Conservation (phyloP, 257 asterid genomes). For the Solanum sejunctum region DNA sequence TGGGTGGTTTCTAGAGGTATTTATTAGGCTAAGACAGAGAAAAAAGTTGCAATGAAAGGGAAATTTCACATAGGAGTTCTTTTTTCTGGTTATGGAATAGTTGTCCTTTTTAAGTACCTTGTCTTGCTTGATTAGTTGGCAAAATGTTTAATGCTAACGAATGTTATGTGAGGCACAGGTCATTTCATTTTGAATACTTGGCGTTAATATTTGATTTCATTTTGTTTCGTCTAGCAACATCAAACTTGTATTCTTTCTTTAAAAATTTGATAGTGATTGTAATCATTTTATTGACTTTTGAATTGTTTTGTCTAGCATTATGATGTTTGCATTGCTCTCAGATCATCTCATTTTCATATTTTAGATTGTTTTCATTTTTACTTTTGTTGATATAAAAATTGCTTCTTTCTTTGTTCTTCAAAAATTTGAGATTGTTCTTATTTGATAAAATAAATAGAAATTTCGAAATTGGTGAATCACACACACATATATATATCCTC, state of each 20-base stretch:
- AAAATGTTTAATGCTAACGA: neutral
- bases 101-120: neutral
- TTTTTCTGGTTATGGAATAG: neutral
- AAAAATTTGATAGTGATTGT: neutral
- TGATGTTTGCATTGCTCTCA: neutral
- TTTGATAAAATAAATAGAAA: neutral
- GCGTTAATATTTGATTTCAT: neutral
- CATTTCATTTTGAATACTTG: neutral
- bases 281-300: neutral
- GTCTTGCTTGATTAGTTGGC: neutral
- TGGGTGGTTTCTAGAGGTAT: slow-evolving; percentile 1
- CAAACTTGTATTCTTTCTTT: neutral
- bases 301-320: neutral
- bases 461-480: neutral
- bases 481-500: too few relatives aligned
- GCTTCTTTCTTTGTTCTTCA: neutral
- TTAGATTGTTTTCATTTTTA: neutral
- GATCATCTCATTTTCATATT: neutral
- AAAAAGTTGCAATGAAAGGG: neutral
- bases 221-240: neutral
- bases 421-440: neutral
- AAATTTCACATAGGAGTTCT: neutral
- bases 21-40: neutral
- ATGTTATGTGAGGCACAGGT: neutral
- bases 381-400: neutral